These are phyloP conservation scores for Gypsophila paniculata DNA, from an alignment of 179 eudicot genomes.

Conservation along the genomic window DNA sequence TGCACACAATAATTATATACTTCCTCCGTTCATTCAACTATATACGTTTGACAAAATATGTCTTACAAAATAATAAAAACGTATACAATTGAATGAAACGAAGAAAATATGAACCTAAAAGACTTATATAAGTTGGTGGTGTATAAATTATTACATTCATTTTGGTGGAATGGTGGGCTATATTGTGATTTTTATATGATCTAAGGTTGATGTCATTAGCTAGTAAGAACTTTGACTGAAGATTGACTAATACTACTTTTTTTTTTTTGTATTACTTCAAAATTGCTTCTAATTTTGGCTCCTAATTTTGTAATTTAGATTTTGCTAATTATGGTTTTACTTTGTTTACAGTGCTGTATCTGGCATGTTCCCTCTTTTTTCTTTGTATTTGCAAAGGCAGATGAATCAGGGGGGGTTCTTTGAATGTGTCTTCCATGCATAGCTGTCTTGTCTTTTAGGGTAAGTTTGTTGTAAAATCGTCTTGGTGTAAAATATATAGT, in stretches of 20 bases:
- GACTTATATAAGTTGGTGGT: slow-evolving; percentile 10
- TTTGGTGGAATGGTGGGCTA: slow-evolving; percentile 24
- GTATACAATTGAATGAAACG: no score
- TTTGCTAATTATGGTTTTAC: slow-evolving; percentile 21
- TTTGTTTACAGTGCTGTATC: slow-evolving; percentile 44
- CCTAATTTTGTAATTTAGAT: slow-evolving; percentile 30
- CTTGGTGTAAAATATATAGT: no score
- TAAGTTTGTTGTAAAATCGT: no score
- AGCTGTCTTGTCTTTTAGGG: slow-evolving; percentile 28
- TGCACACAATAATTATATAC: not conserved
- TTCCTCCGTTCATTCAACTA: no score
- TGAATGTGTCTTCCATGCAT: slow-evolving; percentile 43
- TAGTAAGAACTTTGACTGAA: slow-evolving; percentile 52
- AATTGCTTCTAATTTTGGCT: slow-evolving; percentile 23
- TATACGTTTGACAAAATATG: no score
- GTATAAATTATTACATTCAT: not conserved
- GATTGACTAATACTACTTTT: no score
- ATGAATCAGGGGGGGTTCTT: slow-evolving; percentile 57
- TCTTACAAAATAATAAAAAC: no score
- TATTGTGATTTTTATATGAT: slow-evolving; percentile 29
- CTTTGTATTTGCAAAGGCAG: slow-evolving; percentile 32
- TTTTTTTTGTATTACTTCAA: slow-evolving; percentile 25
- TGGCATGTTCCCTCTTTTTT: slow-evolving; percentile 44
- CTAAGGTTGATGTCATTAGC: slow-evolving; percentile 44
- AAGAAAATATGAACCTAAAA: not conserved